A percentile compares a stretch with the other conserved stretches of the same genome.
Conservation (phyloP, 768 basidiomycete species). For the Naganishia vishniacii region DNA sequence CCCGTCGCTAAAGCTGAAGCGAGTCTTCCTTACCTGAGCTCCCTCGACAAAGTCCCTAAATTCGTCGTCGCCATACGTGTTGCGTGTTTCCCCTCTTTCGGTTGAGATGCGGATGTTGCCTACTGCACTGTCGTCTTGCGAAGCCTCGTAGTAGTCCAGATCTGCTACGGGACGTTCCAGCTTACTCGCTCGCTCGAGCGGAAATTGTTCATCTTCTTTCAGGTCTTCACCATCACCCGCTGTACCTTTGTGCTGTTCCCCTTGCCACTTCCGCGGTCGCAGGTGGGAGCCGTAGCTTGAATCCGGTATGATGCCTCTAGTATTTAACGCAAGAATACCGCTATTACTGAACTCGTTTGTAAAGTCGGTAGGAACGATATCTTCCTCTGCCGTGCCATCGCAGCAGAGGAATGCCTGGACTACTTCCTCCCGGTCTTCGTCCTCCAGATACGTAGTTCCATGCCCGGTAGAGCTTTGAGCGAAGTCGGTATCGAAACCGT, state of each 20-base stretch:
- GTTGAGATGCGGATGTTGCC: background rate
- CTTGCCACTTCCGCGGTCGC: background rate
- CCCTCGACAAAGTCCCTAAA: constrained; percentile 23
- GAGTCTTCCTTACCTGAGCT: background rate
- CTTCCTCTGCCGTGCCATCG: background rate
- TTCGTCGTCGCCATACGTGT: constrained; percentile 13
- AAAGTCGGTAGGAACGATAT: background rate
- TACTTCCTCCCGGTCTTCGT: background rate
- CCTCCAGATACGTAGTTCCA: background rate
- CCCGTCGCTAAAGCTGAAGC: too few relatives aligned
- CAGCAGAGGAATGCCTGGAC: background rate
- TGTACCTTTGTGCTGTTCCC: background rate
- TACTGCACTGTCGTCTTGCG: background rate
- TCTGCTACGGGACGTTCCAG: background rate
- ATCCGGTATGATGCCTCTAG: constrained; percentile 6
- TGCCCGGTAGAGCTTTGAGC: background rate
- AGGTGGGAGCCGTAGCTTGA: constrained; percentile 4
- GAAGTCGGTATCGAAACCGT: constrained; percentile 8
- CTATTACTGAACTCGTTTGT: background rate
- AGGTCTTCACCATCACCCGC: background rate
- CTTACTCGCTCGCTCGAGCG: background rate
- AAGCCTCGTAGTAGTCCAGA: background rate
- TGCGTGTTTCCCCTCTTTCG: background rate
- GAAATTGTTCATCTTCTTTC: background rate
- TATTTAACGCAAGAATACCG: background rate